Percentiles rank a stretch among this genome's conserved stretches.
phyloP scores from a whole-genome alignment of 257 asterid genomes.

The Solanum paucissectum region DNA sequence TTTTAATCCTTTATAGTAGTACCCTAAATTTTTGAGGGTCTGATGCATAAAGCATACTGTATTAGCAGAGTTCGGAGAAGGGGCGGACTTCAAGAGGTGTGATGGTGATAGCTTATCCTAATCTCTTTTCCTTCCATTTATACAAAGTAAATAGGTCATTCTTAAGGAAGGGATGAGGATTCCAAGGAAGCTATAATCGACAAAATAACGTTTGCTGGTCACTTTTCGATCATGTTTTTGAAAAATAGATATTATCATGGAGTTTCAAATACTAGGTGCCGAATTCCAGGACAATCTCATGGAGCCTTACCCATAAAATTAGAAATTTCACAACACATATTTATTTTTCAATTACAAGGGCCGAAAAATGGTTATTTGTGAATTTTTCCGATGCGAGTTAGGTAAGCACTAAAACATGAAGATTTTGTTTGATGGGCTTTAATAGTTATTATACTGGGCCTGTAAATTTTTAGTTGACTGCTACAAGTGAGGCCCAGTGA shows the following conservation, averaged over 20 bases:
- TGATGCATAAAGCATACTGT: no score
- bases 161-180: background rate
- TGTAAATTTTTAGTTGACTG: background rate
- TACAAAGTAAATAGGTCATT: background rate
- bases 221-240: background rate
- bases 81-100: background rate
- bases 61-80: background rate
- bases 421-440: background rate
- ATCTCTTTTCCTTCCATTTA: background rate
- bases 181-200: background rate
- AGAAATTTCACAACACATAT: background rate
- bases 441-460: background rate
- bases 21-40: no score
- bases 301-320: background rate
- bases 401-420: background rate
- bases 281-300: background rate
- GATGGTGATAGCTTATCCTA: background rate
- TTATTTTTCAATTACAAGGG: background rate
- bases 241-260: background rate
- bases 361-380: background rate
- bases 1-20: no score
- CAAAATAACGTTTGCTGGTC: background rate
- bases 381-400: background rate
- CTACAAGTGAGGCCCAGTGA: background rate
- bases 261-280: background rate